phyloP scores from a whole-genome alignment of 106 monocot species.

The Dioscorea dumetorum region DNA sequence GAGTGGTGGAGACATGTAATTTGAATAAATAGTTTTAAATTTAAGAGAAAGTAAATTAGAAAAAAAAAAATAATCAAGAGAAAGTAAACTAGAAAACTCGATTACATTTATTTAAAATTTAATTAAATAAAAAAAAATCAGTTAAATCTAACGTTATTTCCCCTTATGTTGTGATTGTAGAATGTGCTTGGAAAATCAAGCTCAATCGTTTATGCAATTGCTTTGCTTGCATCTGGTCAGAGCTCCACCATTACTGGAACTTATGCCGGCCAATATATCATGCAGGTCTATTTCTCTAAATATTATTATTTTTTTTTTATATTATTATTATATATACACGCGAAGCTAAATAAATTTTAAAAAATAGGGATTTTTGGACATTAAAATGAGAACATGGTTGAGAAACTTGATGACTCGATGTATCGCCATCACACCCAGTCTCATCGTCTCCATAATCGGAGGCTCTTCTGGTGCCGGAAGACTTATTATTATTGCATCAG shows the following conservation, averaged over 20 bases:
- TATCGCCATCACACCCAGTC: conserved; percentile 72
- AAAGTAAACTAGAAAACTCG: too few relatives aligned
- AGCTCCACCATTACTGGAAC: conserved; percentile 87
- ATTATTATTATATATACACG: background rate
- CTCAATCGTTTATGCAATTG: conserved; percentile 55
- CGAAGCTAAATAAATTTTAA: background rate
- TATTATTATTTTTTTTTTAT: background rate
- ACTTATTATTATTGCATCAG: conserved; percentile 83
- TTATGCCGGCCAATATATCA: conserved; percentile 79
- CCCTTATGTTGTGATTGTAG: conserved; percentile 11
- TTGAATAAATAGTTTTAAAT: too few relatives aligned
- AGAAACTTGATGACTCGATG: conserved; percentile 62
- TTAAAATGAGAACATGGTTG: conserved; percentile 72
- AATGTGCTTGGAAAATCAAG: conserved; percentile 77
- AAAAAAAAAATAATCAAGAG: too few relatives aligned
- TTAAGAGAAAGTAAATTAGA: too few relatives aligned
- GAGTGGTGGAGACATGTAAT: too few relatives aligned
- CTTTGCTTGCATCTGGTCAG: conserved; percentile 77
- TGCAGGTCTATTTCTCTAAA: conserved; percentile 49
- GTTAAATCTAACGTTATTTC: background rate
- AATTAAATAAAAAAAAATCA: background rate
- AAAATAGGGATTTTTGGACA: conserved; percentile 66
- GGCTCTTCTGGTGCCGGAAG: conserved; percentile 71
- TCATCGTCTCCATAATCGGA: conserved; percentile 69
- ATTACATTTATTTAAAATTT: background rate